Evolutionary conservation across 2,329 filamentous ascomycete genomes (phyloP), one percentile per base, ranked within the genome.

Genomic region (Verticillium dahliae): DNA sequence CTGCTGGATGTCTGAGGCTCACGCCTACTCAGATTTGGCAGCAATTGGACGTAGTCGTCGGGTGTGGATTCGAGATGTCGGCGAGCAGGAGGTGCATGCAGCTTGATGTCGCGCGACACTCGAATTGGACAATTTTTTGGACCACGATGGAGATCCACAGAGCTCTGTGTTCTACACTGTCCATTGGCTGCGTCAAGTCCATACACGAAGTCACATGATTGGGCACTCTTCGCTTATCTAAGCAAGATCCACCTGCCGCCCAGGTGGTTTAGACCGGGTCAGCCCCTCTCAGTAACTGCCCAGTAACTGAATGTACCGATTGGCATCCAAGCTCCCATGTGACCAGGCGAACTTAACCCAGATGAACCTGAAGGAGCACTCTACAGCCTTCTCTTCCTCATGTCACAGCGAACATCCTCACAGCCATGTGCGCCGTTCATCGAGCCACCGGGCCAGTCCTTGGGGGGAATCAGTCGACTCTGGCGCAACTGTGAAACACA

Each of bases 401-500:
- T 52, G 11, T 27, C 18, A 22, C 45, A 52, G 45, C 18, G 18
- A 27, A 52, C 6, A 52, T 22, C 45, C 45, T 22, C 7, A 18
- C 18, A 52, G 45, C 18, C 7, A 27, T 52, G 22, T 18, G 45
- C 11, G 18, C 18, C 35, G 35, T 13, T 52, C 10, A 13, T 27
- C 18, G n/a, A 22, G 18, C 45, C 61, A 45, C 13, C 63, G 63
- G 68, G 66, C 67, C 68, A 76, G 73, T 78, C 76, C 9, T 67
- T 68, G 71, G 27, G 27, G 6, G 7, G 22, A 39, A 58, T 58
- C 57, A 41, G 57, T 41, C 57, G 57, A 58, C 39, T 67, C 69
- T 73, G 69, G 65, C 64, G 67, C 79, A 81, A 66, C 61, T 69
- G 74, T 81, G 80, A 82, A 82, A 81, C 80, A 67, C 65, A 22